Percentiles rank a stretch among this genome's conserved stretches.
These are phyloP conservation scores for Gryganskiella cystojenkinii DNA, from an alignment of 192 early-diverging fungal genomes.

Conservation along the genomic window DNA sequence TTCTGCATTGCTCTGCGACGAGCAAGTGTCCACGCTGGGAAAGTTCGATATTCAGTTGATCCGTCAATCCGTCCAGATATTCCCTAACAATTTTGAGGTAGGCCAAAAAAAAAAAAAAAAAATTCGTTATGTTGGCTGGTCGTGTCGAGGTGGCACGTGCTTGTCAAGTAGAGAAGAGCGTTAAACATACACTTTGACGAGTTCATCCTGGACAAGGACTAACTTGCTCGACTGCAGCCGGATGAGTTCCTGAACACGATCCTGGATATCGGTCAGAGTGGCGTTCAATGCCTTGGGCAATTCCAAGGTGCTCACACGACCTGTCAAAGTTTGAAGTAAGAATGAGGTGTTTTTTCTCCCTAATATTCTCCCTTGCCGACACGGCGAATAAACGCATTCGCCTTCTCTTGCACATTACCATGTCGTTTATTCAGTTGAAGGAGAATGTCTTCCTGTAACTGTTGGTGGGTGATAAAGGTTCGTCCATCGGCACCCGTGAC, in stretches of 20 bases:
- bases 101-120: not conserved
- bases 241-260: constrained; percentile 16
- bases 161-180: not conserved
- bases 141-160: not conserved
- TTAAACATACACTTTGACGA: constrained; percentile 19
- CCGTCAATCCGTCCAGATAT: constrained; percentile 22
- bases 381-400: not conserved
- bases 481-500: constrained; percentile 32
- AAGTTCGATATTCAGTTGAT: constrained; percentile 23
- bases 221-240: constrained; percentile 6
- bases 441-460: constrained; percentile 27
- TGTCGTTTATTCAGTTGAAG: constrained; percentile 21
- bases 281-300: constrained; percentile 38
- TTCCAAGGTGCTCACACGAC: constrained; percentile 31
- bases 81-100: no score
- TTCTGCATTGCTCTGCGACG: constrained; percentile 15
- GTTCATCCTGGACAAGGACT: constrained; percentile 38
- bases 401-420: constrained; percentile 1
- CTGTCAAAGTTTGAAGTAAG: no score
- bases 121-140: not conserved
- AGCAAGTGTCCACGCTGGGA: constrained; percentile 10
- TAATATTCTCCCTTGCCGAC: not conserved
- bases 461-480: constrained; percentile 45
- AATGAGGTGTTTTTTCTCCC: no score
- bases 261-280: constrained; percentile 28